phyloP scores from a whole-genome alignment of 768 basidiomycete species.

The Mrakia gelida region DNA sequence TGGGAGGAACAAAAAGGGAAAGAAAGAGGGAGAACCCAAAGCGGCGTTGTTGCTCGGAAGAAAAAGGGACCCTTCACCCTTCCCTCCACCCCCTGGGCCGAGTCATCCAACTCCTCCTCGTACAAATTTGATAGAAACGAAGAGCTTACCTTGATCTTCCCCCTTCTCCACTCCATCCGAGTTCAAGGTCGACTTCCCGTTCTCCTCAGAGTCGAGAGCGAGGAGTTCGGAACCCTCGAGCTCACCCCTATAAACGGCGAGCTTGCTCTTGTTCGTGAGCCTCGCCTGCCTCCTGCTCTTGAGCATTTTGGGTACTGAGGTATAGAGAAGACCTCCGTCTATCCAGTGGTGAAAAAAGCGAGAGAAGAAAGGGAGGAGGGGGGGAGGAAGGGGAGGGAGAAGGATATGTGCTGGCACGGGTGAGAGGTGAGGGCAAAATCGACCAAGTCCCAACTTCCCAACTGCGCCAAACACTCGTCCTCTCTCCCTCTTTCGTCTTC shows the following conservation, averaged over 20 bases:
- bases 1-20: not conserved
- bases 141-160: constrained; percentile 31
- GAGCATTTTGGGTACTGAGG: constrained; percentile 21
- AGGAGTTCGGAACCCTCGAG: constrained; percentile 28
- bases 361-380: not conserved
- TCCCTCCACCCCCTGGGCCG: not conserved
- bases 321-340: not conserved
- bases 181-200: constrained; percentile 27
- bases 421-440: not conserved
- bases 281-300: constrained; percentile 29
- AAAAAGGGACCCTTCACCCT: not conserved
- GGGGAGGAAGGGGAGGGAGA: not conserved
- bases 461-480: too few relatives aligned
- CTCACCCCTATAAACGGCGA: constrained; percentile 26
- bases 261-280: constrained; percentile 30
- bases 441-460: not conserved
- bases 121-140: not conserved
- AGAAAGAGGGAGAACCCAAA: not conserved
- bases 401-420: not conserved
- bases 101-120: not conserved
- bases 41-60: not conserved
- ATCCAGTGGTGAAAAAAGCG: not conserved
- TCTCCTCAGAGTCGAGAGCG: constrained; percentile 24
- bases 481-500: not conserved
- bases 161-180: constrained; percentile 32